These are phyloP conservation scores for Pyrus communis DNA, from an alignment of 306 rosid species.

Conservation along the genomic window DNA sequence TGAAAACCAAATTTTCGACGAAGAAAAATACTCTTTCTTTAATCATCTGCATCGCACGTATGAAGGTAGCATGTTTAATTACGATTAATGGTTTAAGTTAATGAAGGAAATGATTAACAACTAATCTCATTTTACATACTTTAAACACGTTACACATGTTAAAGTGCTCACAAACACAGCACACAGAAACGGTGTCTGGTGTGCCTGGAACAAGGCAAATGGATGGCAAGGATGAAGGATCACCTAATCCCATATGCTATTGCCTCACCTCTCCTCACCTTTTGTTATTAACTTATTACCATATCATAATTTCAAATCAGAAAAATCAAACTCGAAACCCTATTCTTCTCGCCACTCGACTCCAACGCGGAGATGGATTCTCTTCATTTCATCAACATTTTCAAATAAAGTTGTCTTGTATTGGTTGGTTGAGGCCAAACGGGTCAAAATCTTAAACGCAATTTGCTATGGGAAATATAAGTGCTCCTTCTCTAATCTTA, in stretches of 20 bases:
- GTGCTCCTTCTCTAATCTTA: neutral
- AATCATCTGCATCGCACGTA: too few species aligned
- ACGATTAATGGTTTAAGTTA: neutral
- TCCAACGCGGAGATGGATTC: too few species aligned
- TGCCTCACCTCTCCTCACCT: too few species aligned
- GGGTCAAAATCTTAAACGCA: neutral
- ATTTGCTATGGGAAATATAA: neutral
- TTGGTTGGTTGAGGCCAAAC: neutral
- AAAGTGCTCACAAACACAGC: neutral
- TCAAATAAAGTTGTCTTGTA: neutral
- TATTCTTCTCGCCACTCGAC: too few species aligned
- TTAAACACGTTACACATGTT: too few species aligned
- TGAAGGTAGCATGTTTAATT: neutral
- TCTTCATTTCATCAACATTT: neutral
- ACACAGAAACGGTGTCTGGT: neutral
- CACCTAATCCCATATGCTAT: conserved; percentile 25
- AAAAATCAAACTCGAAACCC: too few species aligned
- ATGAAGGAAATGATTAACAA: neutral
- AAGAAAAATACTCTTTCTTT: neutral
- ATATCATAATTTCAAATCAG: too few species aligned
- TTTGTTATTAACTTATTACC: too few species aligned
- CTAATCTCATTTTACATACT: neutral
- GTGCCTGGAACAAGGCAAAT: conserved; percentile 13
- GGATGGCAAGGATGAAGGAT: conserved; percentile 33
- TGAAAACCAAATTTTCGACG: neutral